phyloP scores from a whole-genome alignment of 805 yeast species.

The Teunomyces kruisii region DNA sequence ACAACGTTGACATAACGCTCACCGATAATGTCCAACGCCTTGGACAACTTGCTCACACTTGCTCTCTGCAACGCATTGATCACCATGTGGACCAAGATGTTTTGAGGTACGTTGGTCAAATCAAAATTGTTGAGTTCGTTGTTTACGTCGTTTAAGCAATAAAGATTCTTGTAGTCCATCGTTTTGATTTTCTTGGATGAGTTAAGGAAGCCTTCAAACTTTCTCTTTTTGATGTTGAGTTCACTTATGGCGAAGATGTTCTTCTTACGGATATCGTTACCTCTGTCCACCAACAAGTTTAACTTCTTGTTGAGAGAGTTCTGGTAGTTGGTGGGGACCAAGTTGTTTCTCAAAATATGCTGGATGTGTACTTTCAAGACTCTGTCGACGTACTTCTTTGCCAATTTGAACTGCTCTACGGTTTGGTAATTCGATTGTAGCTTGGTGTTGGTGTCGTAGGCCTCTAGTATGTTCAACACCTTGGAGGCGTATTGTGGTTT shows the following conservation, averaged over 20 bases:
- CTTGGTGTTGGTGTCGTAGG: slow-evolving; percentile 59
- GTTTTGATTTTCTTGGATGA: slow-evolving; percentile 27
- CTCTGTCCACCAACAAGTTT: slow-evolving; percentile 30
- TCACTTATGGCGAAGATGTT: slow-evolving; percentile 35
- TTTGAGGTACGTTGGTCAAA: slow-evolving; percentile 63
- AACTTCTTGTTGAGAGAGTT: slow-evolving; percentile 27
- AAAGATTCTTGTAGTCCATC: slow-evolving; percentile 59
- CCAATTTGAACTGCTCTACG: slow-evolving; percentile 49
- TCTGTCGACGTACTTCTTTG: slow-evolving; percentile 64
- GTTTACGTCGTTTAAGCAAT: slow-evolving; percentile 59
- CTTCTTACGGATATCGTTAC: slow-evolving; percentile 42
- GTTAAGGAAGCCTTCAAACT: slow-evolving; percentile 43
- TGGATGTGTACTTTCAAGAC: slow-evolving; percentile 46
- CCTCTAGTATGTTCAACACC: slow-evolving; percentile 58
- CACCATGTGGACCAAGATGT: slow-evolving; percentile 63
- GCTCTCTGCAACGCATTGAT: slow-evolving; percentile 62
- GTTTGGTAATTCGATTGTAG: slow-evolving; percentile 50
- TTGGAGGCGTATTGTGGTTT: slow-evolving; percentile 62
- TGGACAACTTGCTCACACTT: slow-evolving; percentile 51
- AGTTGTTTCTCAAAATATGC: slow-evolving; percentile 35
- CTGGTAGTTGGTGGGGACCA: slow-evolving; percentile 36
- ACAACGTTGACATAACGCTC: slow-evolving; percentile 57
- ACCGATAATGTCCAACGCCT: slow-evolving; percentile 68
- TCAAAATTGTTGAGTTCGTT: slow-evolving; percentile 70
- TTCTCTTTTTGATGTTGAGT: slow-evolving; percentile 31